Conservation (phyloP, 768 basidiomycete genomes). For the Boletus sensibilis region DNA sequence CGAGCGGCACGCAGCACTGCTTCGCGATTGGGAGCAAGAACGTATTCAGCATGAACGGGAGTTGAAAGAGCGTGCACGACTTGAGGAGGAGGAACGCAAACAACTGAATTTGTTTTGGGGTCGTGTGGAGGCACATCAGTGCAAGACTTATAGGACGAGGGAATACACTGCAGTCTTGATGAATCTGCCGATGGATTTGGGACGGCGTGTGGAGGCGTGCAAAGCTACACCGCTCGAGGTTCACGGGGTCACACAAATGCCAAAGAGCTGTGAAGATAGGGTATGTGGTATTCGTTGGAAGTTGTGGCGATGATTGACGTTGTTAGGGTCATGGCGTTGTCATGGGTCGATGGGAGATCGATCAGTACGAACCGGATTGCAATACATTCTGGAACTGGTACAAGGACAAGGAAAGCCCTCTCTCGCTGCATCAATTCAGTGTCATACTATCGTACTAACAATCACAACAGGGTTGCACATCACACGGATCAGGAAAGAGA, state of each 20-base stretch:
- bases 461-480: conserved; percentile 24
- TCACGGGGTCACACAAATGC: conserved; percentile 19
- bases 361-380: conserved; percentile 30
- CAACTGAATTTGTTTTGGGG: conserved; percentile 26
- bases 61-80: conserved; percentile 18
- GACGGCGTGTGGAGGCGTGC: conserved; percentile 23
- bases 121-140: conserved; percentile 17
- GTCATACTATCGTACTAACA: not conserved
- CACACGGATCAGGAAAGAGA: conserved; percentile 24
- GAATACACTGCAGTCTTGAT: conserved; percentile 31
- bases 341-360: conserved; percentile 29
- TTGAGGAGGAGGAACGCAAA: conserved; percentile 20
- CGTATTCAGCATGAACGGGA: conserved; percentile 13
- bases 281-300: conserved; percentile 6
- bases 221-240: conserved; percentile 23
- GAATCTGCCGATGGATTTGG: conserved; percentile 29
- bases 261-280: conserved; percentile 23
- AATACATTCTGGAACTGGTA: conserved; percentile 24
- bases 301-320: not conserved
- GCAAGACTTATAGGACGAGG: conserved; percentile 28
- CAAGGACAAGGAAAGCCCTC: conserved; percentile 28
- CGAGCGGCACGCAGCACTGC: conserved; percentile 4
- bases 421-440: not conserved
- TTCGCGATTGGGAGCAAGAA: conserved; percentile 22
- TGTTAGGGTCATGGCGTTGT: conserved; percentile 15